Evolutionary conservation across 768 basidiomycete genomes (phyloP).

Genomic region (Serendipita sp.): DNA sequence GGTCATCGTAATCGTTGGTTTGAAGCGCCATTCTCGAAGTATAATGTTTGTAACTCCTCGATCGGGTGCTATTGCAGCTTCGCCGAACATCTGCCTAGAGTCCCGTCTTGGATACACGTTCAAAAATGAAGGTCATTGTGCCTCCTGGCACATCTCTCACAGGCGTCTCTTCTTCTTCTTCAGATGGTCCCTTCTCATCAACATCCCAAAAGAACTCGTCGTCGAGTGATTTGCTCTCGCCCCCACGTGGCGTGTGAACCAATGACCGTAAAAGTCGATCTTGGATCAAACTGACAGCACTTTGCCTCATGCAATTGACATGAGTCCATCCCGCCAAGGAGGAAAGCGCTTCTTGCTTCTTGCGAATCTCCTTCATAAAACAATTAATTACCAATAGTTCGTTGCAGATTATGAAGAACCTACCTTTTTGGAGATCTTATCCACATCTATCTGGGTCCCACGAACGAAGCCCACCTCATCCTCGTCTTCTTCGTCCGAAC

Average conservation of each 20-base stretch:
- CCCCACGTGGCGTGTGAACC: conserved; percentile 16
- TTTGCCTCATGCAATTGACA: conserved; percentile 47
- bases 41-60: too few relatives aligned
- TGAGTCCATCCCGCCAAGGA: conserved; percentile 74
- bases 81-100: not conserved
- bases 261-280: conserved; percentile 50
- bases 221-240: not conserved
- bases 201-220: conserved; percentile 10
- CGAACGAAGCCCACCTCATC: conserved; percentile 35
- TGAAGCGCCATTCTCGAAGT: too few relatives aligned
- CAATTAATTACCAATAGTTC: not conserved
- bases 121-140: conserved; percentile 61
- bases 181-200: conserved; percentile 22
- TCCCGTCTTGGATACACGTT: conserved; percentile 18
- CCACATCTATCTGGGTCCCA: conserved; percentile 45
- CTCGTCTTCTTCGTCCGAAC: conserved; percentile 16
- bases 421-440: conserved; percentile 40
- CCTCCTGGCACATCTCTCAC: conserved; percentile 43
- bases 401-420: conserved; percentile 10
- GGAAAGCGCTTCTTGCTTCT: conserved; percentile 52
- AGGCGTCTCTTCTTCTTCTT: conserved; percentile 22
- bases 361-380: conserved; percentile 38
- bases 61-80: too few relatives aligned
- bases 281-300: conserved; percentile 34
- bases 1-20: too few relatives aligned